Evolutionary conservation across 495 filamentous ascomycete species (phyloP).

Genomic region (Aspergillus egyptiacus): DNA sequence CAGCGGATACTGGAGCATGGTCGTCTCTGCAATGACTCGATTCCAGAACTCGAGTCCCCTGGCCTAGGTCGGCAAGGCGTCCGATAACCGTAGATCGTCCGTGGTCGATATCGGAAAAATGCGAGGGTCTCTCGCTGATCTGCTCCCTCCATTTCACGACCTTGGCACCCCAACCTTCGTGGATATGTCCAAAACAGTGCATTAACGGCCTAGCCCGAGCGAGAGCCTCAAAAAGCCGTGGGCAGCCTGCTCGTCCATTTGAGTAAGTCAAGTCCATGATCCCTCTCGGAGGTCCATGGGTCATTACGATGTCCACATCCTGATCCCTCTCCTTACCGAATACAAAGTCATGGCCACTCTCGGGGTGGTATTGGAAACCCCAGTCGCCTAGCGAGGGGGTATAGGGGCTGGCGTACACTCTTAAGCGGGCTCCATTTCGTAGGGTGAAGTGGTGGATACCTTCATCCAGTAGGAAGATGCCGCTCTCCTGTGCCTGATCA

Average conservation of each 20-base stretch:
- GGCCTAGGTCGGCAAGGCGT: conserved; percentile 28
- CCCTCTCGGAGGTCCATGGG: conserved; percentile 59
- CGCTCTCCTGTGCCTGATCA: conserved; percentile 26
- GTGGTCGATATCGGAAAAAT: conserved; percentile 44
- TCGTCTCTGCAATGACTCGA: conserved; percentile 35
- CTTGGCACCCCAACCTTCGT: conserved; percentile 61
- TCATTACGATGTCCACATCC: conserved; percentile 55
- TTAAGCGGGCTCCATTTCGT: conserved; percentile 51
- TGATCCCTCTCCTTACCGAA: too few species aligned
- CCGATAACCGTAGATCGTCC: conserved; percentile 34
- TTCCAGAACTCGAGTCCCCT: conserved; percentile 9
- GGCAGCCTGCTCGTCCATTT: conserved; percentile 46
- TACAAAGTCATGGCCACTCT: conserved; percentile 43
- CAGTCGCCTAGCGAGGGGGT: conserved; percentile 50
- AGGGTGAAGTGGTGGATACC: conserved; percentile 51
- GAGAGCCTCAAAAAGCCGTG: conserved; percentile 50
- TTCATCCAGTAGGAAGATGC: conserved; percentile 57
- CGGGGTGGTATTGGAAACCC: conserved; percentile 53
- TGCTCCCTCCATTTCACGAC: conserved; percentile 48
- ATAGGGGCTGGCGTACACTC: conserved; percentile 61
- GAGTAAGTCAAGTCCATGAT: conserved; percentile 43
- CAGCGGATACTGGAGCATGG: conserved; percentile 25
- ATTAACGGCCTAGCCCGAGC: conserved; percentile 48
- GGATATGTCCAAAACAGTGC: conserved; percentile 72
- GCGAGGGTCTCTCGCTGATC: conserved; percentile 28